Percentiles rank a stretch among this genome's conserved stretches.
These are phyloP conservation scores for Talaromyces verruculosus DNA, from an alignment of 2,329 filamentous ascomycete genomes.

Conservation along the genomic window DNA sequence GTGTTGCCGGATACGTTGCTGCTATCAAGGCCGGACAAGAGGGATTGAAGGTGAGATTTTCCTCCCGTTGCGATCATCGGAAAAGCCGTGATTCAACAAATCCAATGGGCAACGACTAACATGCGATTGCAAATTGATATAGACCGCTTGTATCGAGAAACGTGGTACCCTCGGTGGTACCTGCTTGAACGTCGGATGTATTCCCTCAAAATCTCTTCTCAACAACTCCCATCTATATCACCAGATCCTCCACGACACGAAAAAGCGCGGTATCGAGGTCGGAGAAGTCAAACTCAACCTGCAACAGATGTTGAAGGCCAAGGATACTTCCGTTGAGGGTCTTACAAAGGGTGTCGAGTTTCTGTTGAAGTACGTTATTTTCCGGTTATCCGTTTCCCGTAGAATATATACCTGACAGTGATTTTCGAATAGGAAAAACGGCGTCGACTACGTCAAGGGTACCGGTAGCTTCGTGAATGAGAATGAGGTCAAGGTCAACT, in stretches of 20 bases:
- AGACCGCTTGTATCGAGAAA: conserved; percentile 99
- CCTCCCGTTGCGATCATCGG: neutral
- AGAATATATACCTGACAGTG: conserved; percentile 6
- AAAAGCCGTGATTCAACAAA: neutral
- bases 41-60: conserved; percentile 74
- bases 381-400: neutral
- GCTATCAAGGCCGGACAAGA: conserved; percentile 99
- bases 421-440: conserved; percentile 68
- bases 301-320: conserved; percentile 95
- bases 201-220: conserved; percentile 97
- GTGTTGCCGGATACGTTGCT: conserved; percentile 96
- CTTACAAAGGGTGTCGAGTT: conserved; percentile 98
- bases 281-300: conserved; percentile 97
- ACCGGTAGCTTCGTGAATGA: conserved; percentile 82
- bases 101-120: neutral
- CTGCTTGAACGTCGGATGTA: conserved; percentile 98
- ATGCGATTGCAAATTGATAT: neutral
- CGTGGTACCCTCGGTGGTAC: conserved; percentile 91
- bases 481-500: conserved; percentile 85
- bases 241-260: conserved; percentile 93
- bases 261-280: conserved; percentile 95
- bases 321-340: conserved; percentile 83
- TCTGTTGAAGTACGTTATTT: conserved; percentile 66
- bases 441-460: conserved; percentile 96
- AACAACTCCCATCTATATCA: conserved; percentile 99